Conservation (phyloP, 345 rosid species). For the Citrus mangshanensis region DNA sequence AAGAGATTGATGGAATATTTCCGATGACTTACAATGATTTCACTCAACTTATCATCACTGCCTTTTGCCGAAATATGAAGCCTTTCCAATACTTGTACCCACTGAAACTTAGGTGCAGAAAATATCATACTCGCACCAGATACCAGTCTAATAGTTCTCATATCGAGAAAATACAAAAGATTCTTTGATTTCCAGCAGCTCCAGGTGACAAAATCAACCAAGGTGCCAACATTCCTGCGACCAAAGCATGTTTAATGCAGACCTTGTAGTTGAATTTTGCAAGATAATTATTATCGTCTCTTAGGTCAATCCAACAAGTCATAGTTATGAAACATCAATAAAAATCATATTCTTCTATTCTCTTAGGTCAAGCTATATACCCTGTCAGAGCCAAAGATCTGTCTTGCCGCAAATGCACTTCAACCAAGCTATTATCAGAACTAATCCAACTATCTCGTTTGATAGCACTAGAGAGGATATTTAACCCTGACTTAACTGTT, state of each 20-base stretch:
- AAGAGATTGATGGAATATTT: constrained; percentile 1
- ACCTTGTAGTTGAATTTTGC: constrained; percentile 6
- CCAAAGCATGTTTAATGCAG: constrained; percentile 7
- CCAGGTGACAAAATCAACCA: constrained; percentile 48
- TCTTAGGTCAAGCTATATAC: constrained; percentile 25
- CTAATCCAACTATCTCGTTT: constrained; percentile 11
- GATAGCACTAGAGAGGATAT: constrained; percentile 38
- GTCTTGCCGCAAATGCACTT: constrained; percentile 23
- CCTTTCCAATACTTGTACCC: constrained; percentile 55
- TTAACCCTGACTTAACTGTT: constrained; percentile 40
- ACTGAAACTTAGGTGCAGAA: constrained; percentile 58
- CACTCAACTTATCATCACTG: constrained; percentile 30
- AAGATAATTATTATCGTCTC: background rate
- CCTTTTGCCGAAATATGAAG: constrained; percentile 31
- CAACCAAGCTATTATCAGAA: constrained; percentile 18
- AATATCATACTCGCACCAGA: constrained; percentile 71
- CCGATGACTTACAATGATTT: constrained; percentile 52
- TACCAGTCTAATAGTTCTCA: constrained; percentile 67
- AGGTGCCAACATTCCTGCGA: constrained; percentile 38
- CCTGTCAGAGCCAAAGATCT: constrained; percentile 19
- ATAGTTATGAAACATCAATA: background rate
- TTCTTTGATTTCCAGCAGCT: constrained; percentile 55
- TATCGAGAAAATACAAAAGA: constrained; percentile 59
- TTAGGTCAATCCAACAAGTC: background rate
- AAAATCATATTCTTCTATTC: background rate